phyloP scores from a whole-genome alignment of 257 asterid species.

The Nicotiana knightiana region DNA sequence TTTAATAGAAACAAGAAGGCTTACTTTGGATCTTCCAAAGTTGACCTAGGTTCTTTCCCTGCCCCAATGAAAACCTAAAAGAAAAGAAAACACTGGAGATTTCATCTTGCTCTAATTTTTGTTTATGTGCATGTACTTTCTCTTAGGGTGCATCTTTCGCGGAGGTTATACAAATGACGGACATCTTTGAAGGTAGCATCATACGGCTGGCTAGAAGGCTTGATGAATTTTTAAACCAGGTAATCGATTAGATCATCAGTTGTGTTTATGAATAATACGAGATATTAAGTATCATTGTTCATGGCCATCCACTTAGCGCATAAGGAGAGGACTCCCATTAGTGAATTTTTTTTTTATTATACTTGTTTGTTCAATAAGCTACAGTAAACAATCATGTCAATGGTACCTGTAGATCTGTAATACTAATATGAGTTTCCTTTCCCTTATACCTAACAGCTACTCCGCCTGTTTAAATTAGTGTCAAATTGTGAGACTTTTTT shows the following conservation, averaged over 20 bases:
- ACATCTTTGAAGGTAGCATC: constrained; percentile 93
- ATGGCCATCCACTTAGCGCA: neutral
- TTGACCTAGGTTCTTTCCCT: neutral
- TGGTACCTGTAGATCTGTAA: neutral
- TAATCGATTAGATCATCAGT: constrained; percentile 13
- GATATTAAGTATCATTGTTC: neutral
- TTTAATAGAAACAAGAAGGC: neutral
- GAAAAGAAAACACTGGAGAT: neutral
- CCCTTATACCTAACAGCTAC: neutral
- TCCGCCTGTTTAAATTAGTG: neutral
- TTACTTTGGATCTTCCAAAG: neutral
- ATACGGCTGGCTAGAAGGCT: constrained; percentile 84
- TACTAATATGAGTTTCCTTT: neutral
- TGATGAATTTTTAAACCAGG: constrained; percentile 95
- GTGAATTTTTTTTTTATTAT: neutral
- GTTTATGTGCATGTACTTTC: neutral
- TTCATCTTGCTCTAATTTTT: neutral
- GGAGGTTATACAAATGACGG: constrained; percentile 79
- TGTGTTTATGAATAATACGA: neutral
- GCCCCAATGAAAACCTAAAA: neutral
- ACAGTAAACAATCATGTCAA: neutral
- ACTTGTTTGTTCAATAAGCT: neutral
- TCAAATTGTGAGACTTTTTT: neutral
- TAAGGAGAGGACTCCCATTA: neutral
- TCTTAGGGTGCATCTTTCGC: constrained; percentile 82